These are phyloP conservation scores for Komagataea norvegica DNA, from an alignment of 1,139 yeast species.

Conservation along the genomic window DNA sequence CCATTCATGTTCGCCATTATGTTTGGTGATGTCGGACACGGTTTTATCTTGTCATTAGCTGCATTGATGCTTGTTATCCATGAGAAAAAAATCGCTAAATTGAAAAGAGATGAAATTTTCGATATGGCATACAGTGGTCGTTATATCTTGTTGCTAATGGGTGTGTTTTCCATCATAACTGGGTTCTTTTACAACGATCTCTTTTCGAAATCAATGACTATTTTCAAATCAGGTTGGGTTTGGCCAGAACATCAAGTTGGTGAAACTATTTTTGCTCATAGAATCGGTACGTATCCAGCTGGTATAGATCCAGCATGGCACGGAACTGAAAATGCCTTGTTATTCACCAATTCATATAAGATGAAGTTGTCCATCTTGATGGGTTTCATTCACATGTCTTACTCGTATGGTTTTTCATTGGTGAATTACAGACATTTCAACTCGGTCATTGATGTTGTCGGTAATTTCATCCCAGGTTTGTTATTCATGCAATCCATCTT, in stretches of 20 bases:
- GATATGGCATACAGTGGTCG: constrained; percentile 96
- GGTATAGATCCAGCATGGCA: constrained; percentile 98
- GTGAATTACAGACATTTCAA: constrained; percentile 74
- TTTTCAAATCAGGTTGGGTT: constrained; percentile 85
- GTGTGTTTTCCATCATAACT: constrained; percentile 86
- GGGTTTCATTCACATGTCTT: constrained; percentile 95
- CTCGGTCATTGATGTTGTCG: constrained; percentile 78
- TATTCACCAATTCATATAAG: constrained; percentile 91
- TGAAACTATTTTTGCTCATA: constrained; percentile 58
- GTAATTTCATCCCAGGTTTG: constrained; percentile 91
- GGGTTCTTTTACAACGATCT: constrained; percentile 92
- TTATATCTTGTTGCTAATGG: constrained; percentile 87
- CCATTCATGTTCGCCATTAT: constrained; percentile 99
- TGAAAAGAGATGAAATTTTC: constrained; percentile 85
- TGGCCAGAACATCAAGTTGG: constrained; percentile 73
- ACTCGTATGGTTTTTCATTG: constrained; percentile 78
- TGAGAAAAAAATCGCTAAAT: constrained; percentile 58
- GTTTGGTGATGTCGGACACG: constrained; percentile 99
- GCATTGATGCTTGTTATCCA: constrained; percentile 65
- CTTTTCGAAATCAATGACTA: constrained; percentile 82
- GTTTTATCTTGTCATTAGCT: constrained; percentile 69
- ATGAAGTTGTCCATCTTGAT: constrained; percentile 92
- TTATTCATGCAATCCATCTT: constrained; percentile 94
- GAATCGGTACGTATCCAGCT: constrained; percentile 66
- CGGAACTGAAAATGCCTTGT: constrained; percentile 85